Evolutionary conservation across 345 rosid genomes (phyloP), one percentile per base, ranked within the genome.

Genomic region (Arabis alpina): DNA sequence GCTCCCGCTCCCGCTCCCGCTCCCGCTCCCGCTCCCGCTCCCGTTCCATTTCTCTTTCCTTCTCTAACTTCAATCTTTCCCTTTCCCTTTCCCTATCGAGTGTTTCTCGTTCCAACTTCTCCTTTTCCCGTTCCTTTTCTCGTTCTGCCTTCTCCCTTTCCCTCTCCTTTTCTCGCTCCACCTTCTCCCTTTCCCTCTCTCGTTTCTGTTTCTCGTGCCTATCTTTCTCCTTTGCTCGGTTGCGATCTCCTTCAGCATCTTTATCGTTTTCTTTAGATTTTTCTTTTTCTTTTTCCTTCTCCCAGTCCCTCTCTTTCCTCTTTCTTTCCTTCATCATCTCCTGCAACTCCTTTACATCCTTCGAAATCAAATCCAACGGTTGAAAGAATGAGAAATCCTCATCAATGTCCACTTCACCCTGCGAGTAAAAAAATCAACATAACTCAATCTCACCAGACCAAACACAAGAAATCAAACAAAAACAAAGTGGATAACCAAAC

Each of bases 351-450:
- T 74, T 62, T 5, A 91, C 92, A 84, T 91, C 89, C 79, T 91
- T 94, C 36, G 99, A 88, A 9, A 94, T 94, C 57, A 94, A 85
- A 83, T 94, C 99, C 85, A 94, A 76, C 2, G 99, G 99, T 80
- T 94, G 95, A 75, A 94, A 82, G 76, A 94, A 88, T 16, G 96
- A 91, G 82, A 94, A 94, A 82, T 94, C 99, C 76, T 91, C 99
- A 40, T 94, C 98, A 70, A 80, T 80, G 65, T 87, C 97, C 44
- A 70, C 83, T 76, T 91, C 95, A 55, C 80, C 76, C 99, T 94
- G 89, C 72, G 42, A 36, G 50, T 13, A 34, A 27, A 52, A 27
- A 43, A 11, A 6, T n/a, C 5, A 41, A 68, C 32, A 61, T 8
- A 61, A 15, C 13, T 62, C 34, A 63, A 40, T 30, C 61, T 3